Base-by-base conservation (phyloP, 352 stramenopile species). In the Pythium aristosporum region DNA sequence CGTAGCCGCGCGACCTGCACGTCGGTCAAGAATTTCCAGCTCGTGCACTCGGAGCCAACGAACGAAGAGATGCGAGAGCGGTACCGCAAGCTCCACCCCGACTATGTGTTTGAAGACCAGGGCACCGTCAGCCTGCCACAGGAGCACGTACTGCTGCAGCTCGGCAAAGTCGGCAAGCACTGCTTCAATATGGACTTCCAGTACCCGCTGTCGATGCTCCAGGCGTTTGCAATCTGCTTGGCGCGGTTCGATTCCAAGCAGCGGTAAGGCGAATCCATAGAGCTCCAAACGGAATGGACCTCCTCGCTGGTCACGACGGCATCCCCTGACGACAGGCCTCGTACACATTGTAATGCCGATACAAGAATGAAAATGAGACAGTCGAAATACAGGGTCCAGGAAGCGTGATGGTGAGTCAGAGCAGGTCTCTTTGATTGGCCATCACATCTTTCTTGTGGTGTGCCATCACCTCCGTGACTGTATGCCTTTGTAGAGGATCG, bases 141-240 rank as follows among this genome's bases (percentile, higher is more conserved):
- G 62, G 82, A 92, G 61, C 77, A 90, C 58, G 79, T 96, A 41
- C 70, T 96, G 16, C 71, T 96, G 39, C 88, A 96, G 63, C 75
- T 96, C 23, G 88, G 88, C 49, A 89, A 90, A 62, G 89, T 96
- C 20, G 88, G 88, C 61, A 95, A 97, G 53, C 83, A 98, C 73
- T 96, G 91, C 73, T 98, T 98, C 79, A 98, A 97, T 71, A 95
- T 98, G 83, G 92, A 98, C 71, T 96, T 96, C 66, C 85, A 96
- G 68, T 97, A 96, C 74, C 92, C 92, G 21, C 74, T 98, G 25
- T 96, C 87, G 21, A 87, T 96, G 77, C 72, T 98, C 2, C 90
- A 97, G 74, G 92, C 91, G 0, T 98, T 98, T 56, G 92, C 86
- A 18, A 97, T 98, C 65, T 91, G 85, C 61, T 80, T 98, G 59